Conservation (phyloP, 768 basidiomycete species). For the Obba rivulosa region DNA sequence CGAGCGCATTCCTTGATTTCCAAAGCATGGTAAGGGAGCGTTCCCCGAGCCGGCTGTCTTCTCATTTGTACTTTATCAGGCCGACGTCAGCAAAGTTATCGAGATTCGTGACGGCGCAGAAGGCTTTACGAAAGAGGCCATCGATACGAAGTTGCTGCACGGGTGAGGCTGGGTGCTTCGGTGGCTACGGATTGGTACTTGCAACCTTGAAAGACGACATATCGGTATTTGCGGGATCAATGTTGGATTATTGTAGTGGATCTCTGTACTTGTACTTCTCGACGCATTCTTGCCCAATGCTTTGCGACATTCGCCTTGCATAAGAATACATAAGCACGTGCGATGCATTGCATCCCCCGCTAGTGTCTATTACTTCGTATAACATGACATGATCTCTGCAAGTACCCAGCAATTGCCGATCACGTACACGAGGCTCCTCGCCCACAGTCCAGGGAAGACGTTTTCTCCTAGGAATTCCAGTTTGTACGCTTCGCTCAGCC, state of each 20-base stretch:
- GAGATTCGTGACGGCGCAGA: conserved; percentile 82
- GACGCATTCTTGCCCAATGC: too few species aligned
- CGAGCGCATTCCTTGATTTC: conserved; percentile 76
- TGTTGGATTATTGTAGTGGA: background rate
- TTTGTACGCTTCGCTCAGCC: conserved; percentile 87
- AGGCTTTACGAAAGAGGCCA: conserved; percentile 63
- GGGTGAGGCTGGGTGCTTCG: conserved; percentile 1
- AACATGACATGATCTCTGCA: conserved; percentile 46
- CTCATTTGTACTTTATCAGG: conserved; percentile 35
- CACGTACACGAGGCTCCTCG: conserved; percentile 69
- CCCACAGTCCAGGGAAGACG: conserved; percentile 76
- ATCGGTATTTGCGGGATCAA: background rate
- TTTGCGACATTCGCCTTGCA: too few species aligned
- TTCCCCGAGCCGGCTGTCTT: too few species aligned
- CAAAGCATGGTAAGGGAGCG: conserved; percentile 58
- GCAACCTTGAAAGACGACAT: too few species aligned
- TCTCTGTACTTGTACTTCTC: background rate
- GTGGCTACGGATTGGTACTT: too few species aligned
- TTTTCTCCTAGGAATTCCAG: conserved; percentile 82
- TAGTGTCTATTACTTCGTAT: background rate
- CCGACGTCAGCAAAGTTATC: conserved; percentile 72
- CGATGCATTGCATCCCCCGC: too few species aligned
- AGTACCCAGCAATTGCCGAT: conserved; percentile 78
- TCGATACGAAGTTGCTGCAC: conserved; percentile 54
- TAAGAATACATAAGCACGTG: too few species aligned